Percentiles rank a stretch among this genome's conserved stretches.
Evolutionary conservation across 768 basidiomycete genomes (phyloP).

Genomic region (Amanita exitialis): DNA sequence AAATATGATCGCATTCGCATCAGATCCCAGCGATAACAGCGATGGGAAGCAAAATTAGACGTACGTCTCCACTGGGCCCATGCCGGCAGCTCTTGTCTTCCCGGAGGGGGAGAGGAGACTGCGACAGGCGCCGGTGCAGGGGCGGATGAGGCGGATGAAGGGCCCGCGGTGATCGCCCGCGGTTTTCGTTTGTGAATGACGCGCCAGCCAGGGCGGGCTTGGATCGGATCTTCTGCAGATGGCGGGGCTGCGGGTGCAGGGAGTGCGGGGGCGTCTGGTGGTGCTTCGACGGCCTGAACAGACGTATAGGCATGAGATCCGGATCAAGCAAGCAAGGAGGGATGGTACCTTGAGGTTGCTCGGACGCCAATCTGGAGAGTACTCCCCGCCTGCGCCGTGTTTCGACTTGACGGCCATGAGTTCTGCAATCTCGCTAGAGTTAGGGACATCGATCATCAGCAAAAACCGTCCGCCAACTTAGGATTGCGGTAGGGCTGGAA

Average conservation of each 20-base stretch:
- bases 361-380: conserved; percentile 64
- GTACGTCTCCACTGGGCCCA: conserved; percentile 84
- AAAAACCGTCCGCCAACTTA: too few relatives aligned
- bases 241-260: conserved; percentile 34
- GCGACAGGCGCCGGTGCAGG: conserved; percentile 29
- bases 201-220: conserved; percentile 67
- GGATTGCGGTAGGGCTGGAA: too few relatives aligned
- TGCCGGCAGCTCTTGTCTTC: conserved; percentile 51
- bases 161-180: conserved; percentile 30
- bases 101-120: conserved; percentile 27
- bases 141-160: conserved; percentile 27
- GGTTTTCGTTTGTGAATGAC: conserved; percentile 56
- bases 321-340: conserved; percentile 4
- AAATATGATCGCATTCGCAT: neutral
- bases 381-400: conserved; percentile 73
- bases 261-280: conserved; percentile 17
- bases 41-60: conserved; percentile 12
- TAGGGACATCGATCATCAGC: too few relatives aligned
- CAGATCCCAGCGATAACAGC: neutral
- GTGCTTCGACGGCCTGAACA: conserved; percentile 24
- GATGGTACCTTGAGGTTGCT: conserved; percentile 22
- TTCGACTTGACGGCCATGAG: conserved; percentile 78
- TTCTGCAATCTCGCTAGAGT: conserved; percentile 68
- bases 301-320: neutral
- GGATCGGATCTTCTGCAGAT: conserved; percentile 38